Evolutionary conservation across 352 stramenopile species (phyloP).

Genomic region (Thalassiosira ordinaria): DNA sequence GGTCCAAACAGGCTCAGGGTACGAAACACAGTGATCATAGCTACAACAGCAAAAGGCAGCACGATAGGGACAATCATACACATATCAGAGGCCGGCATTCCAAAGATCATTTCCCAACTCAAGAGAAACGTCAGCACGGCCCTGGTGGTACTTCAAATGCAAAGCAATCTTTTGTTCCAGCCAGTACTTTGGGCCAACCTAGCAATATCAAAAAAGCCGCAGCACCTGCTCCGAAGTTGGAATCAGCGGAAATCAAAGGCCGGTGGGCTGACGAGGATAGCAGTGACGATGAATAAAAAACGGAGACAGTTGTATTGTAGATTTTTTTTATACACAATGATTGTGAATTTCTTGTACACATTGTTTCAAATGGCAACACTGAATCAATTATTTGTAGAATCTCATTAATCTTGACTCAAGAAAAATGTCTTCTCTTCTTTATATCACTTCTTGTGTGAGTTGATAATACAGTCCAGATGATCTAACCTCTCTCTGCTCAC

Average conservation of each 20-base stretch:
- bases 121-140: constrained; percentile 1
- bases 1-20: constrained; percentile 33
- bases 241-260: constrained; percentile 42
- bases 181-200: constrained; percentile 3
- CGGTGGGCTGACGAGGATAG: constrained; percentile 53
- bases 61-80: background rate
- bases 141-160: background rate
- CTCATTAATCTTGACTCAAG: no score
- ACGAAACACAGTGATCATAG: constrained; percentile 1
- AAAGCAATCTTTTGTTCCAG: background rate
- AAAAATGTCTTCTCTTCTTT: no score
- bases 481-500: no score
- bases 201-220: background rate
- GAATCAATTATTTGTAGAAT: no score
- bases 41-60: background rate
- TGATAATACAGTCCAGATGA: no score
- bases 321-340: background rate
- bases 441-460: no score
- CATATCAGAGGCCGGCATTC: constrained; percentile 10
- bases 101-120: constrained; percentile 10
- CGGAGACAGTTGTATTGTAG: no score
- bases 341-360: background rate
- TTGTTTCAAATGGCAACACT: no score
- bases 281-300: constrained; percentile 54
- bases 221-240: constrained; percentile 28